A percentile compares a stretch with the other conserved stretches of the same genome.
Conservation (phyloP, 805 yeast species). For the Zygotorulaspora chibaensis region DNA sequence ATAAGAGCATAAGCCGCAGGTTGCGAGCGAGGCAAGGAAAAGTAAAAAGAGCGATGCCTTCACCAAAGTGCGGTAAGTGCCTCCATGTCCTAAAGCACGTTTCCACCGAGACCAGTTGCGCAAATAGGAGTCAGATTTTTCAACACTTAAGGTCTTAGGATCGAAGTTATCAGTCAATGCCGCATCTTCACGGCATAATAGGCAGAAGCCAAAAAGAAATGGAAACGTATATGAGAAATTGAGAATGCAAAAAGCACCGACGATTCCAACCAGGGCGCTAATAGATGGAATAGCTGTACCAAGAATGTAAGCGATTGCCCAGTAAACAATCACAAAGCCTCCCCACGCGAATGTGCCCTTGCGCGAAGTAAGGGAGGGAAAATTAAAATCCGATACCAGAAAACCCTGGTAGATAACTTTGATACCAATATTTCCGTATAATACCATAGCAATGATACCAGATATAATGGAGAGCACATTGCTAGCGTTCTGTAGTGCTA, state of each 20-base stretch:
- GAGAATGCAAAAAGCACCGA: slow-evolving; percentile 44
- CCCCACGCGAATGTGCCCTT: slow-evolving; percentile 39
- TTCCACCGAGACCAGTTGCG: slow-evolving; percentile 34
- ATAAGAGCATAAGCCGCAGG: slow-evolving; percentile 16
- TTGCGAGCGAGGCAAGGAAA: slow-evolving; percentile 25
- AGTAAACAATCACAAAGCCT: slow-evolving; percentile 37
- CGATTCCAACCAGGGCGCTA: slow-evolving; percentile 36
- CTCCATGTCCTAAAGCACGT: slow-evolving; percentile 28
- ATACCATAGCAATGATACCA: slow-evolving; percentile 42
- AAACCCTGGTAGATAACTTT: slow-evolving; percentile 43
- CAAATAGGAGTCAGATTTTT: slow-evolving; percentile 11
- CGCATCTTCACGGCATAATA: slow-evolving; percentile 28
- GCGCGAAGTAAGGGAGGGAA: slow-evolving; percentile 34
- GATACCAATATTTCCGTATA: slow-evolving; percentile 45
- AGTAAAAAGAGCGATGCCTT: slow-evolving; percentile 30
- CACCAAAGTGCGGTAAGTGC: slow-evolving; percentile 18
- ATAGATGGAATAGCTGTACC: slow-evolving; percentile 45
- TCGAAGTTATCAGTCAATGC: slow-evolving; percentile 36
- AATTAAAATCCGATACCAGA: slow-evolving; percentile 31
- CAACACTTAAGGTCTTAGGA: slow-evolving; percentile 11
- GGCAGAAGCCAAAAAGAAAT: slow-evolving; percentile 19
- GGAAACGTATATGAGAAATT: slow-evolving; percentile 47
- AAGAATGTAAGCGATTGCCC: slow-evolving; percentile 42
- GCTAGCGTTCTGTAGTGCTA: slow-evolving; percentile 37
- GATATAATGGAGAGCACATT: slow-evolving; percentile 38